Evolutionary conservation across 768 basidiomycete species (phyloP).

Genomic region (Tubosaeta sp.): DNA sequence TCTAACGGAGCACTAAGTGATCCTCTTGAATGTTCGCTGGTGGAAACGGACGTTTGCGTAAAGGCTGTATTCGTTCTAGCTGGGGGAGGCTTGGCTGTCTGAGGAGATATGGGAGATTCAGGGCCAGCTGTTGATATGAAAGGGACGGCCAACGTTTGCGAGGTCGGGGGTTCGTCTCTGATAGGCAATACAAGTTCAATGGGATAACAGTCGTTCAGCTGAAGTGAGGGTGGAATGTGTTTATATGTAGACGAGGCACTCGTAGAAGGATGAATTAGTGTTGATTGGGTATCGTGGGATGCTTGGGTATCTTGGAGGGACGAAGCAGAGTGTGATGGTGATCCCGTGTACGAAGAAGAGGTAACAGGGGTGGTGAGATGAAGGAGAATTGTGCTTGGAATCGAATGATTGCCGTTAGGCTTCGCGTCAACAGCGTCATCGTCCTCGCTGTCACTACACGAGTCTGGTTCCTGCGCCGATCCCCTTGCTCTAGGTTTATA

Average conservation of each 20-base stretch:
- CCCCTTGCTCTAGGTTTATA: conserved; percentile 34
- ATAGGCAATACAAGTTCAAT: conserved; percentile 16
- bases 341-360: conserved; percentile 5
- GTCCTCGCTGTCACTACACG: conserved; percentile 32
- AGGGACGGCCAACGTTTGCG: conserved; percentile 40
- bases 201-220: conserved; percentile 22
- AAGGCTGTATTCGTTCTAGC: conserved; percentile 7
- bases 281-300: conserved; percentile 21
- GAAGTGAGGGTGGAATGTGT: conserved; percentile 26
- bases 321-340: conserved; percentile 31
- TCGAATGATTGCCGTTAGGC: conserved; percentile 14
- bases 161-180: conserved; percentile 16
- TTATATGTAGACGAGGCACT: conserved; percentile 12
- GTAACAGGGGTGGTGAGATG: conserved; percentile 12
- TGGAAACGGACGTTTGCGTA: conserved; percentile 6
- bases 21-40: conserved; percentile 15
- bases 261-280: conserved; percentile 7
- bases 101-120: conserved; percentile 31
- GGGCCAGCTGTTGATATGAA: conserved; percentile 50
- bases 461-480: conserved; percentile 23
- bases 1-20: conserved; percentile 30
- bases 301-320: conserved; percentile 36
- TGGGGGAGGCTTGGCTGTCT: conserved; percentile 16
- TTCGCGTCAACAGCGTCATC: conserved; percentile 24
- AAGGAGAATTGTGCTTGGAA: conserved; percentile 24